Evolutionary conservation across 1,284 basidiomycete species (phyloP), one percentile per base, ranked within the genome.

Genomic region (Leccinum cinnamomeum): DNA sequence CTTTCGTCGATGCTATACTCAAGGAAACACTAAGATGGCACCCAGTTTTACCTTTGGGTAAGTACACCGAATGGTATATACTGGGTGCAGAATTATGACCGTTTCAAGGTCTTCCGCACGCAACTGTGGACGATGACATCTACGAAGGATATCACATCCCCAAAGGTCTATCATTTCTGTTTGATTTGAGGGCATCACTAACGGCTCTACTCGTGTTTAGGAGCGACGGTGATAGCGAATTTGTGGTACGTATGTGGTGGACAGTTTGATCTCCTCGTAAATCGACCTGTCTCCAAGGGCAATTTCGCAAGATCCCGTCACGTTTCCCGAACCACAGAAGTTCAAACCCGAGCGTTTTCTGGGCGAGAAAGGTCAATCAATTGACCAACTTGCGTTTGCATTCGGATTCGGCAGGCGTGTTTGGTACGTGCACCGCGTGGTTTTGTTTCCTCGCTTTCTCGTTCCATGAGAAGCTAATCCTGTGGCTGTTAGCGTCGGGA

Each of bases 21-120:
- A 83, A 82, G 64, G 87, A 87, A 69, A 77, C 82, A 1, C 66
- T 85, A 54, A 75, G 85, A 41, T 87, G 79, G 74, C 76, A 79
- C 4, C 80, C 82, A 5, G 75, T 79, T 3, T 76, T 70, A 3
- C 82, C 82, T 12, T 58, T 72, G 1, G 65, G 73, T 69, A 62
- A 48, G 62, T 39, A 30, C 23, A 30, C 18, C 14, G 23, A 39
- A 3, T 25, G 1, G 14, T 44, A 53, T 48, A 44, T 25, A 7
- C 37, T 7, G 3, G 11, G 7, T n/a, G 2, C 30, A 5, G 8
- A 48, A 48, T 2, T 44, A 37, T 57, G 46, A 58, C 61, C 16
- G 4, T 8, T 41, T 25, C 39, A 50, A 74, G 71, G 69, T 5
- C 70, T 83, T 16, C 80, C 81, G 5, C 83, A 83, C 64, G 72